A percentile compares a stretch with the other conserved stretches of the same genome.
Conservation (phyloP, 2,329 filamentous ascomycete species). For the Coleophoma eucalyptorum region DNA sequence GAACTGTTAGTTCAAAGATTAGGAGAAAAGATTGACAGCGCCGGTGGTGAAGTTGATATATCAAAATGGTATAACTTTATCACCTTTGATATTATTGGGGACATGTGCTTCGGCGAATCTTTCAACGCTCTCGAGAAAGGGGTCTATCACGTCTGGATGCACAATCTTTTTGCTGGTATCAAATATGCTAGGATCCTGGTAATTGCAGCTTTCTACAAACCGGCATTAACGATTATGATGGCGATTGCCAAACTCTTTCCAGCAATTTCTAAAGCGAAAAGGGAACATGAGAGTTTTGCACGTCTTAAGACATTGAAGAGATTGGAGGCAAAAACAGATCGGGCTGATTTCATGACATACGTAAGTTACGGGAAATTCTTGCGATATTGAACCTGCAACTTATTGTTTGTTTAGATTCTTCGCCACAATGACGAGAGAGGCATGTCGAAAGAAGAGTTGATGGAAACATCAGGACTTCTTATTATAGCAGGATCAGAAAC, state of each 20-base stretch:
- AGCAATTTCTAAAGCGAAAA: background rate
- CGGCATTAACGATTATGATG: background rate
- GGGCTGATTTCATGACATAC: background rate
- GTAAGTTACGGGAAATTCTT: background rate
- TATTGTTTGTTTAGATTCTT: background rate
- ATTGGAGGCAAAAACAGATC: background rate
- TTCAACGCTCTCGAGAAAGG: background rate
- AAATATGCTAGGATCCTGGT: background rate
- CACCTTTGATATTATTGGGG: background rate
- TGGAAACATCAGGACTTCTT: background rate
- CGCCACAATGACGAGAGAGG: background rate
- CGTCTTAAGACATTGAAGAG: background rate
- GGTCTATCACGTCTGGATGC: background rate
- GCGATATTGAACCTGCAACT: background rate
- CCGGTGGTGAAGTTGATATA: background rate
- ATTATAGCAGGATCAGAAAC: conserved; percentile 45
- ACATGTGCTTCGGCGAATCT: background rate
- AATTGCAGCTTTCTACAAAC: background rate
- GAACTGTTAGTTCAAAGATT: background rate
- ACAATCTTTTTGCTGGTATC: background rate
- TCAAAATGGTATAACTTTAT: background rate
- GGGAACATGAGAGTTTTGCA: background rate
- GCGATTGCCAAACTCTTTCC: background rate
- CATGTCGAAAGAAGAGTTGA: background rate
- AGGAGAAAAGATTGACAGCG: background rate